Base-by-base conservation (phyloP, 75 land plant species). In the Picea glauca region DNA sequence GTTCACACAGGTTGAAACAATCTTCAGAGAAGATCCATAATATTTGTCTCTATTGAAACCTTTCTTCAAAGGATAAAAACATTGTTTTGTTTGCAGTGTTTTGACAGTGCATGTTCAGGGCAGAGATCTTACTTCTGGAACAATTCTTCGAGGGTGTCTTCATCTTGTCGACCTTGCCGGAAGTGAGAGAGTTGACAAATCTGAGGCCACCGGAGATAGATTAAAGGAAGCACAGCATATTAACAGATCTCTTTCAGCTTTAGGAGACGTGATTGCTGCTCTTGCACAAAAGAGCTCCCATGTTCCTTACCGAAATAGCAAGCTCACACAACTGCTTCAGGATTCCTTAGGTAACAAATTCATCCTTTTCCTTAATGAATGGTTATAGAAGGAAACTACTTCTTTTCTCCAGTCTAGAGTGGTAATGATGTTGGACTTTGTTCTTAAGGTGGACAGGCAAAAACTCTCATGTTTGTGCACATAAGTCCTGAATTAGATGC, bases 381-480 rank as follows among this genome's bases (percentile, higher is more conserved):
- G 3, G 38, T 23, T 3, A 33, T 60, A 1, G 54, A 70, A 43
- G 21, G 18, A 75, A 57, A 9, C 17, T 13, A 56, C 4, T 58
- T 11, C 23, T 75, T 75, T 30, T 26, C 35, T 15, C 23, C 17
- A 30, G 75, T 13, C 31, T 54, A 58, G 50, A 9, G 20, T 54
- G 30, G 20, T 30, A 57, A 75, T 23, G 15, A 30, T 38, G 14
- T 5, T 23, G 5, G 59, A 30, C 12, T 58, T 62, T 20, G 32
- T 70, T 58, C 58, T 68, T 64, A 76, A 94, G 99, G 99, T 40
- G 99, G 99, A 57, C 96, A 98, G 73, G 98, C 99, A 50, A 98
- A 98, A 85, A 90, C 96, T 54, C 78, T 98, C 21, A 98, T 98
- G 99, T 93, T 98, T 89, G 99, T 95, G 67, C 99, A 98, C 80